Evolutionary conservation across 1,284 basidiomycete species (phyloP), one percentile per base, ranked within the genome.

Genomic region (Boletus semigastroideus): DNA sequence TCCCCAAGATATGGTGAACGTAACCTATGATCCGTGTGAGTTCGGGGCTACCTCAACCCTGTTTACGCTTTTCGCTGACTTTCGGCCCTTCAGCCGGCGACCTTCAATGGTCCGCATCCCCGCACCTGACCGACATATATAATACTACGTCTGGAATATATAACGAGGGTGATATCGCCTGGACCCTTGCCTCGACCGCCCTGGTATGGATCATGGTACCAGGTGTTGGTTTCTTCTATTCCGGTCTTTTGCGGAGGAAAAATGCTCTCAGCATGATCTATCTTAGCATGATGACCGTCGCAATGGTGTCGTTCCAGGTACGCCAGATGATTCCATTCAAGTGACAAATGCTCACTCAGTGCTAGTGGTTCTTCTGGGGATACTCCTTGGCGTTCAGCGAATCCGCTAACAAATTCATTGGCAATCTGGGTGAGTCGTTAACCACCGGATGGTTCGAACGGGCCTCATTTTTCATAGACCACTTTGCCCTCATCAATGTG

Each of bases 221-320:
- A 17, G 92, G 92, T 54, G 82, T 93, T 56, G 91, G 91, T 25
- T 92, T 86, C 71, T 93, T 96, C 78, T 96, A 97, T 72, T 90
- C 92, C 30, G 94, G 94, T 61, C 75, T 89, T 33, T 70, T 87
- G 43, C 78, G 92, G 48, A 80, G 92, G 41, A 97, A 97, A 73
- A 97, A 95, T 63, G 95, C 94, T 0, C 78, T 98, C 9, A 92
- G 89, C 19, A 94, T 96, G 92, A 87, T 98, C 42, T 94, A 86
- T 74, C 76, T 94, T 22, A 84, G 83, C 45, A 82, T 97, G 78
- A 85, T 86, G 67, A 82, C 85, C 13, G 69, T 94, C 36, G 86
- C 83, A 0, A 79, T 92, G 49, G 87, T 86, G 19, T 84, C 87
- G 1, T 87, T 90, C 70, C 83, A 88, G 66, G 87, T 86, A 59